These are phyloP conservation scores for Penicillium tannophilum DNA, from an alignment of 495 filamentous ascomycete genomes.

Conservation along the genomic window DNA sequence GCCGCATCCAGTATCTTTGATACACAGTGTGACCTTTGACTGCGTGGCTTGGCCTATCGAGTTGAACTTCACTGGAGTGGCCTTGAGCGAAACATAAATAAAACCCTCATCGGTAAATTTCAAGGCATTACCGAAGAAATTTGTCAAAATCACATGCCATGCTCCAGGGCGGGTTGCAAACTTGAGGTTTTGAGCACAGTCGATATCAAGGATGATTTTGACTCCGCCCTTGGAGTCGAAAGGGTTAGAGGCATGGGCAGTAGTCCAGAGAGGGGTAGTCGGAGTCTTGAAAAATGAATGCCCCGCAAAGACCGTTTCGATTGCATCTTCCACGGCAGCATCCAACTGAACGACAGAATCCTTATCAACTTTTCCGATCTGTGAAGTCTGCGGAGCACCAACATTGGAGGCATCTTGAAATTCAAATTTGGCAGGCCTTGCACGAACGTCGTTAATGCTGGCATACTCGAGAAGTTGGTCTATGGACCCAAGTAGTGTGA, in stretches of 20 bases:
- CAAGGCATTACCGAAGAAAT: slow-evolving; percentile 40
- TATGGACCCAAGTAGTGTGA: slow-evolving; percentile 65
- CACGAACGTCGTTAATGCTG: slow-evolving; percentile 25
- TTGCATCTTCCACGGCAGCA: slow-evolving; percentile 53
- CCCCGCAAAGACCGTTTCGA: slow-evolving; percentile 57
- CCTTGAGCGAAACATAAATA: slow-evolving; percentile 19
- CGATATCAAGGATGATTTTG: slow-evolving; percentile 55
- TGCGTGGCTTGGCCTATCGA: slow-evolving; percentile 1
- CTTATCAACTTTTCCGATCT: slow-evolving; percentile 6
- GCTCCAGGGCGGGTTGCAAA: slow-evolving; percentile 18
- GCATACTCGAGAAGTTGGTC: slow-evolving; percentile 63
- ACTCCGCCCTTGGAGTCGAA: slow-evolving; percentile 21
- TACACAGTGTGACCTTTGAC: slow-evolving; percentile 36
- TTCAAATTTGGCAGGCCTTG: slow-evolving; percentile 1
- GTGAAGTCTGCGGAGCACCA: neutral
- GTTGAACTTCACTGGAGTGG: slow-evolving; percentile 12
- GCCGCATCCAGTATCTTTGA: slow-evolving; percentile 64
- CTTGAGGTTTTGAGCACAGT: slow-evolving; percentile 15
- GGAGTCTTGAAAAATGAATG: slow-evolving; percentile 16
- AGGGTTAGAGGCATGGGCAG: neutral
- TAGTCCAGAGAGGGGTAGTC: slow-evolving; percentile 5
- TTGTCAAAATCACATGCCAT: slow-evolving; percentile 33
- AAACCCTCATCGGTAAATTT: slow-evolving; percentile 37
- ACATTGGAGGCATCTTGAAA: neutral
- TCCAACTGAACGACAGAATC: slow-evolving; percentile 36